Conservation (phyloP, 306 rosid species). For the Castanospermum australe region DNA sequence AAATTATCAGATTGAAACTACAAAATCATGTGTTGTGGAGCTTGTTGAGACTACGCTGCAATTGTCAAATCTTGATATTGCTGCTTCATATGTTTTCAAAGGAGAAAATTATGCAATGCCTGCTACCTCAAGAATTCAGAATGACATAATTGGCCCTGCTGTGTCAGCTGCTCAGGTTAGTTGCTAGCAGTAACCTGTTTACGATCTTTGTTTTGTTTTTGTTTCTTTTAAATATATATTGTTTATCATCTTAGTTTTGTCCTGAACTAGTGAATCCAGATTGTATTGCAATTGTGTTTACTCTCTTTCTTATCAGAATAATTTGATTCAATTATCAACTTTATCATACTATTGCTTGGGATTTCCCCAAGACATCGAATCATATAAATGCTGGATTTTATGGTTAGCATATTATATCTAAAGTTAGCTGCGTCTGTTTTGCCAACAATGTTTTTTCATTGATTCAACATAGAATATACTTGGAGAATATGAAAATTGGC, state of each 20-base stretch:
- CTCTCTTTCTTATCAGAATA: slow-evolving; percentile 17
- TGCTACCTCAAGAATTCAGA: slow-evolving; percentile 74
- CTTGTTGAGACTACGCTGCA: slow-evolving; percentile 70
- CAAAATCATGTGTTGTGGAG: slow-evolving; percentile 72
- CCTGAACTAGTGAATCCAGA: slow-evolving; percentile 13
- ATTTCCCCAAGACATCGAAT: slow-evolving; percentile 7
- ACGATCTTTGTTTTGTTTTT: slow-evolving; percentile 7
- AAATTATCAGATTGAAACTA: slow-evolving; percentile 71
- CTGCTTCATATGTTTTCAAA: slow-evolving; percentile 71
- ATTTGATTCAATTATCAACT: slow-evolving; percentile 6
- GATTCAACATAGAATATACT: slow-evolving; percentile 58
- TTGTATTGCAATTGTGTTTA: neutral
- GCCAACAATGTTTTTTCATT: slow-evolving; percentile 24
- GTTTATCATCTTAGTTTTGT: neutral
- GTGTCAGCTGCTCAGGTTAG: slow-evolving; percentile 69
- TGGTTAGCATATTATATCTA: neutral
- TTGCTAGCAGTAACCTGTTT: slow-evolving; percentile 16
- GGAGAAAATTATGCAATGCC: slow-evolving; percentile 60
- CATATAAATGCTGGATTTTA: slow-evolving; percentile 1
- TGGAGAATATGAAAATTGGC: slow-evolving; percentile 68
- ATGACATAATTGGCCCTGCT: slow-evolving; percentile 75
- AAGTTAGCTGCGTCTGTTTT: neutral
- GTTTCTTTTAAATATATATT: neutral
- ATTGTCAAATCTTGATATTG: slow-evolving; percentile 81
- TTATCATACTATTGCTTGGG: slow-evolving; percentile 16